phyloP scores from a whole-genome alignment of 495 filamentous ascomycete genomes.

The Staphylotrichum tortipilum region DNA sequence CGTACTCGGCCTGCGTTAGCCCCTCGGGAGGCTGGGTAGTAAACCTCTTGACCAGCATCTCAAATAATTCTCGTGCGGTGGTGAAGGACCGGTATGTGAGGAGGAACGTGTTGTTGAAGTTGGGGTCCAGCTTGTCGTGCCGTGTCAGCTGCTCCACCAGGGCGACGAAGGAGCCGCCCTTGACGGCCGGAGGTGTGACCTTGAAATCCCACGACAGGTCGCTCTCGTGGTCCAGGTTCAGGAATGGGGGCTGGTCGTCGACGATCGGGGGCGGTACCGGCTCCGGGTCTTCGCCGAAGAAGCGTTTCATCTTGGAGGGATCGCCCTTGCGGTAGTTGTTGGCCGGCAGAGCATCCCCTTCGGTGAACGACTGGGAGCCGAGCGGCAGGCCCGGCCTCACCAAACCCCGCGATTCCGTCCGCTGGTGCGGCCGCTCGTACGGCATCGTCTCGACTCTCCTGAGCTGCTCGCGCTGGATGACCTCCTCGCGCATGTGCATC shows the following conservation, averaged over 20 bases:
- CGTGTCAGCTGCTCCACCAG: slow-evolving; percentile 94
- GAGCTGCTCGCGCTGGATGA: slow-evolving; percentile 26
- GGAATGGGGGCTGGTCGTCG: slow-evolving; percentile 73
- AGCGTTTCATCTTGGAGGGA: slow-evolving; percentile 73
- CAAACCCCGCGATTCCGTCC: slow-evolving; percentile 38
- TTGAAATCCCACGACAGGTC: slow-evolving; percentile 88
- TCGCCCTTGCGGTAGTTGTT: slow-evolving; percentile 59
- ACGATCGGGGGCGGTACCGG: slow-evolving; percentile 43
- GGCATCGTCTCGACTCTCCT: slow-evolving; percentile 39
- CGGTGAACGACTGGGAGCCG: slow-evolving; percentile 58
- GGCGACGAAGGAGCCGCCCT: slow-evolving; percentile 79
- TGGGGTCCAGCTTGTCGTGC: slow-evolving; percentile 91
- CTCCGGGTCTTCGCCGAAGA: slow-evolving; percentile 76
- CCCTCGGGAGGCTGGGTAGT: slow-evolving; percentile 88
- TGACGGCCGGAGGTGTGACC: slow-evolving; percentile 57
- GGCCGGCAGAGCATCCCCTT: slow-evolving; percentile 48
- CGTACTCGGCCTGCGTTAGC: slow-evolving; percentile 63
- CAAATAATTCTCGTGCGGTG: slow-evolving; percentile 79
- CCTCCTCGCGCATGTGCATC: slow-evolving; percentile 31
- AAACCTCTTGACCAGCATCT: slow-evolving; percentile 83
- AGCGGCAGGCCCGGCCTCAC: slow-evolving; percentile 30
- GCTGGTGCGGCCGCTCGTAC: slow-evolving; percentile 39
- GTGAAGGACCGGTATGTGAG: slow-evolving; percentile 96
- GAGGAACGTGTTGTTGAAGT: slow-evolving; percentile 95
- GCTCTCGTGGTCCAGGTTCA: slow-evolving; percentile 80